These are phyloP conservation scores for Strigomonas culicis DNA, from an alignment of 208 protist genomes.

Conservation along the genomic window DNA sequence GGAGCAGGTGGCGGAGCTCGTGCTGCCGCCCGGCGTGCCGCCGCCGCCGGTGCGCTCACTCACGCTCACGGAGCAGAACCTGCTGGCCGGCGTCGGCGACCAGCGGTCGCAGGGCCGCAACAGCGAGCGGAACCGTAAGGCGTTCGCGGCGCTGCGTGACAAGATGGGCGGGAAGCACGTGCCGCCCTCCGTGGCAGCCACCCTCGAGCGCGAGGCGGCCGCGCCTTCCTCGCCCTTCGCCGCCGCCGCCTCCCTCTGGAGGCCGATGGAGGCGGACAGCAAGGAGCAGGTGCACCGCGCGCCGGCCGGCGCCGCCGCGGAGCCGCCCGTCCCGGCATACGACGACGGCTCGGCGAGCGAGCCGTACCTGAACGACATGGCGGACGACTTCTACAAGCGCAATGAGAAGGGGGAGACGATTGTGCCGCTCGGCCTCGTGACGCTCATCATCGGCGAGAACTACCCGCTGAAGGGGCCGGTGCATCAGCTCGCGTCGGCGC, in stretches of 20 bases:
- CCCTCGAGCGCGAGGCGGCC: too few species aligned
- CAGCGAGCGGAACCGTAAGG: not conserved
- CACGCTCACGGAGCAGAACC: slow-evolving; percentile 31
- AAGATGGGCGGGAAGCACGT: slow-evolving; percentile 4
- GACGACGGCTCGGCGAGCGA: not conserved
- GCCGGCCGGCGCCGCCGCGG: not conserved
- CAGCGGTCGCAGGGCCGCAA: not conserved
- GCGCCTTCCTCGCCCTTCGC: not conserved
- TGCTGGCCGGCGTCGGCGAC: slow-evolving; percentile 14
- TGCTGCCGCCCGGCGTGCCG: slow-evolving; percentile 33
- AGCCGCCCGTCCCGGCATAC: not conserved
- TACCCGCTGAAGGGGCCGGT: slow-evolving; percentile 53
- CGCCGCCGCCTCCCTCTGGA: too few species aligned
- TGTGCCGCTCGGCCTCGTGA: slow-evolving; percentile 73
- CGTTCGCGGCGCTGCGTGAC: slow-evolving; percentile 9
- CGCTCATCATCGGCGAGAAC: slow-evolving; percentile 70
- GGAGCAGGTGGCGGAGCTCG: slow-evolving; percentile 75
- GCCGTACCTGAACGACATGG: not conserved
- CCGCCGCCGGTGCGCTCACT: slow-evolving; percentile 27
- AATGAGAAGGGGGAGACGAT: slow-evolving; percentile 26
- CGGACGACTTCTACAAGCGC: not conserved
- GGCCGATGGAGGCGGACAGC: not conserved
- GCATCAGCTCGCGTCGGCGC: slow-evolving; percentile 35
- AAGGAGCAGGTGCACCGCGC: not conserved
- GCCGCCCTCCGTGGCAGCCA: not conserved